Base-by-base conservation (phyloP, 805 yeast genomes). In the Candida insectalens region DNA sequence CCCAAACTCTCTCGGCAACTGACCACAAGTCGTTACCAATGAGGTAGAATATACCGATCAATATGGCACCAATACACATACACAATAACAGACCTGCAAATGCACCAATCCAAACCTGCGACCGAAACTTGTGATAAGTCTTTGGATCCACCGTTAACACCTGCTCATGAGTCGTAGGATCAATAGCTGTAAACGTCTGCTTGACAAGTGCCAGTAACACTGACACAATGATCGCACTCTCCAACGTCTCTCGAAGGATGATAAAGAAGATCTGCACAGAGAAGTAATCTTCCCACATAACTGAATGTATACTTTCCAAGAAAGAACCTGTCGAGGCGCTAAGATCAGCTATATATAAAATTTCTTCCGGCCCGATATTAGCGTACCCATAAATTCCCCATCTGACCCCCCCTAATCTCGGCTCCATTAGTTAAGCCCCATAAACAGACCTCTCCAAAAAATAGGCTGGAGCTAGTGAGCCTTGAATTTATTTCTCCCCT, bases 11-110 rank as follows among this genome's bases (percentile, higher is more conserved):
- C 53, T 87, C 96, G 27, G 95, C 80, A 39, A 75, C 61, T 6
- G 88, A 72, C 96, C 96, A 87, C 35, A 83, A 60, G 57, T 87
- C 94, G 18, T 77, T 74, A 12, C 95, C 95, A 20, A 88, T 59
- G 29, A 76, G 51, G 48, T 85, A 84, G 55, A 87, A 87, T 4
- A 77, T 63, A 8, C 67, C 57, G 21, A 87, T 74, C 50, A 87
- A 81, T 0, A 72, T 53, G 4, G 77, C 72, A 4, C 96, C 96
- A 22, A 87, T 69, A 4, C 80, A 37, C 37, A 82, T 51, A 49
- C 96, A 85, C 1, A 83, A 57, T 0, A 69, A 44, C 14, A 87
- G 59, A 0, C 96, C 96, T 4, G 71, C 45, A 1, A 73, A 46
- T 8, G 94, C 89, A 2, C 96, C 96, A 1, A 74, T 51, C 81